Conservation (phyloP, 2,329 filamentous ascomycete genomes). For the Penicillium sp. region DNA sequence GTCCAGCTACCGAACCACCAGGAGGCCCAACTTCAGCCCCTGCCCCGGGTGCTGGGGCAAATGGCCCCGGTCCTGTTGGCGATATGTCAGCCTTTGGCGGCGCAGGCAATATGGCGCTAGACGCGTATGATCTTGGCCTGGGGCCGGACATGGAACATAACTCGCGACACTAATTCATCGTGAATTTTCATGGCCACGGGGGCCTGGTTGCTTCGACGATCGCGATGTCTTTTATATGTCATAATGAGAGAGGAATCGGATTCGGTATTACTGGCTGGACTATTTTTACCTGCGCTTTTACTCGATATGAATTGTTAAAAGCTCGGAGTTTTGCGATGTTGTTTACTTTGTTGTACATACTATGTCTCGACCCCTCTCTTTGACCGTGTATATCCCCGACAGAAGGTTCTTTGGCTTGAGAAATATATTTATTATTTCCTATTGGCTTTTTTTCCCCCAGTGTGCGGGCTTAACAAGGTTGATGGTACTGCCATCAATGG, state of each 20-base stretch:
- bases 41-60: constrained; percentile 14
- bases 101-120: constrained; percentile 27
- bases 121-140: constrained; percentile 33
- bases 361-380: background rate
- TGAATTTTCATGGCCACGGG: background rate
- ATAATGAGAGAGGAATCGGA: constrained; percentile 4
- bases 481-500: no score
- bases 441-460: background rate
- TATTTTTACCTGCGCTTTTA: constrained; percentile 3
- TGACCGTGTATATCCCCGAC: background rate
- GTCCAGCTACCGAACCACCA: constrained; percentile 1
- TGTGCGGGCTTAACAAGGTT: background rate
- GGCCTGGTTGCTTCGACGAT: constrained; percentile 10
- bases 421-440: background rate
- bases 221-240: constrained; percentile 17
- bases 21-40: constrained; percentile 11
- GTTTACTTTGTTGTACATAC: constrained; percentile 6
- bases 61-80: constrained; percentile 8
- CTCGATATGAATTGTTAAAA: constrained; percentile 9
- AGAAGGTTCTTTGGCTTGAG: background rate
- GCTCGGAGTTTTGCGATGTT: constrained; percentile 7
- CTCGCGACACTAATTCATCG: constrained; percentile 9
- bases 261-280: constrained; percentile 6
- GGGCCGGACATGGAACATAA: constrained; percentile 22
- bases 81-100: constrained; percentile 29